A percentile compares a stretch with the other conserved stretches of the same genome.
These are phyloP conservation scores for Kodamaea sp. DNA, from an alignment of 1,139 yeast species.

Conservation along the genomic window DNA sequence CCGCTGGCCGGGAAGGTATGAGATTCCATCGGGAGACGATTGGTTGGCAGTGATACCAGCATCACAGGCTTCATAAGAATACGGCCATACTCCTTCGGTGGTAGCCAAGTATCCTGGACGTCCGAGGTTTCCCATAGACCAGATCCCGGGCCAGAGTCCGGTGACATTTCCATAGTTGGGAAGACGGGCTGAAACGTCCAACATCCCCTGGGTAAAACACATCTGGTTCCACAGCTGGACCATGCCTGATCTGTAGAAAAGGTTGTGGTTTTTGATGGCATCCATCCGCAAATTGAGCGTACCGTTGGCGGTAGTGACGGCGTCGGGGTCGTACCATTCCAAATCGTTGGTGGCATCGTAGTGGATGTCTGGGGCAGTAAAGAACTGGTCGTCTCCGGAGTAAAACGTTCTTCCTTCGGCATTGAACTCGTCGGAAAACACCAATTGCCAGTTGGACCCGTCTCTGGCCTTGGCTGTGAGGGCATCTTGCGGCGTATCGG, in stretches of 20 bases:
- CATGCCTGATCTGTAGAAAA: constrained; percentile 83
- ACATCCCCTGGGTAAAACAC: constrained; percentile 74
- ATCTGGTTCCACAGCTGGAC: constrained; percentile 81
- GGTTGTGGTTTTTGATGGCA: constrained; percentile 67
- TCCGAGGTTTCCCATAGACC: constrained; percentile 86
- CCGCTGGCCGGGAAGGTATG: constrained; percentile 76
- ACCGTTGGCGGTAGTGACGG: constrained; percentile 68
- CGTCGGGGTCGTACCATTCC: constrained; percentile 91
- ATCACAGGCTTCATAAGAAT: constrained; percentile 78
- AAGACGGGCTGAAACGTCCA: constrained; percentile 69
- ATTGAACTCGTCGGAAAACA: constrained; percentile 82
- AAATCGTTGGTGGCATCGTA: constrained; percentile 80
- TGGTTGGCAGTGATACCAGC: constrained; percentile 91
- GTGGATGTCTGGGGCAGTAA: constrained; percentile 73
- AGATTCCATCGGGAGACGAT: constrained; percentile 77
- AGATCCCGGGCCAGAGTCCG: constrained; percentile 89
- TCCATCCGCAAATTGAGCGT: constrained; percentile 67
- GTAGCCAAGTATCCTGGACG: constrained; percentile 80
- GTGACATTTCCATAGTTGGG: constrained; percentile 70
- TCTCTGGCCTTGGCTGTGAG: constrained; percentile 42
- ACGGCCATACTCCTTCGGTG: constrained; percentile 90
- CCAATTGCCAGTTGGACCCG: constrained; percentile 70
- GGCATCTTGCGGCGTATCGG: constrained; percentile 72
- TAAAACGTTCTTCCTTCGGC: constrained; percentile 82
- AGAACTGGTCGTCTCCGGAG: constrained; percentile 82